Conservation (phyloP, 1,284 basidiomycete genomes). For the Amanita bisporigera region DNA sequence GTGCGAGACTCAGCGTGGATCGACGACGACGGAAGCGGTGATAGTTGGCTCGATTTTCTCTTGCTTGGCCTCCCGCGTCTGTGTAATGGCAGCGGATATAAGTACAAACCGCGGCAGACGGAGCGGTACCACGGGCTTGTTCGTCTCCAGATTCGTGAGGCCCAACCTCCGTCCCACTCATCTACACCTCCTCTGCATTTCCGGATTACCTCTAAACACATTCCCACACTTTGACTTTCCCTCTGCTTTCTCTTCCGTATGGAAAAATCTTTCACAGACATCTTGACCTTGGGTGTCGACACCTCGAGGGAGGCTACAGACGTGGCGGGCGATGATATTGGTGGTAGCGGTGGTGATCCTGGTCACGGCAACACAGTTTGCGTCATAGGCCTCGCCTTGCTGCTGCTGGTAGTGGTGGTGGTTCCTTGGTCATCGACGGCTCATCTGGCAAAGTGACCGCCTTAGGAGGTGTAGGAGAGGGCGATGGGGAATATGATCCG, state of each 20-base stretch:
- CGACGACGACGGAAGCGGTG: too few relatives aligned
- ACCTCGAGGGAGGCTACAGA: neutral
- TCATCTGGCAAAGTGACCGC: too few relatives aligned
- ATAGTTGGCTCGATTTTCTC: neutral
- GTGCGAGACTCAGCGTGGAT: neutral
- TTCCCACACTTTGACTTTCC: neutral
- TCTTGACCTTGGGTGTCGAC: slow-evolving; percentile 6
- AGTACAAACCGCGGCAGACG: neutral
- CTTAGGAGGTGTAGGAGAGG: too few relatives aligned
- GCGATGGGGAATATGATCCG: too few relatives aligned
- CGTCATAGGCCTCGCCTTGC: too few relatives aligned
- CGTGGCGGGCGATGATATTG: too few relatives aligned
- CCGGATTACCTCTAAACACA: neutral
- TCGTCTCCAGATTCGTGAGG: neutral
- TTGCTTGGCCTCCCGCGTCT: slow-evolving; percentile 5
- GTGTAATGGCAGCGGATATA: neutral
- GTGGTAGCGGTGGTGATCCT: too few relatives aligned
- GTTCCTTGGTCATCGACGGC: too few relatives aligned
- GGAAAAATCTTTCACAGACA: slow-evolving; percentile 12
- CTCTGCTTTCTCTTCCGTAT: slow-evolving; percentile 7
- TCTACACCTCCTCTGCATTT: neutral
- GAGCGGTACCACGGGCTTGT: too few relatives aligned
- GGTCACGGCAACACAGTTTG: too few relatives aligned
- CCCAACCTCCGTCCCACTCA: neutral
- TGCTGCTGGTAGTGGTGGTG: too few relatives aligned